Base-by-base conservation (phyloP, 1,139 yeast species). In the Scheffersomyces insectosa region DNA sequence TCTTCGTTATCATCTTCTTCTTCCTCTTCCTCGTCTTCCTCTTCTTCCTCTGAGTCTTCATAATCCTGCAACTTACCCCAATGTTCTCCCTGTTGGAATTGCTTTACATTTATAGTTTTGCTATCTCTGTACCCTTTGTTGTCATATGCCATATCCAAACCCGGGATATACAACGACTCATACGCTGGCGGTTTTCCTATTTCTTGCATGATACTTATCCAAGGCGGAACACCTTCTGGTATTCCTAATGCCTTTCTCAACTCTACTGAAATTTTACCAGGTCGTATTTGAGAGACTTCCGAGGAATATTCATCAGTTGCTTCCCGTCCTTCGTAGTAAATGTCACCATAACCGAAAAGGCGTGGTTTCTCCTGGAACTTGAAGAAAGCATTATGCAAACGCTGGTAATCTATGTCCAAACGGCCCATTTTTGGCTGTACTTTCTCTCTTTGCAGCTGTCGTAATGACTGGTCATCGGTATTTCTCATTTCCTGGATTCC, bases 351-450 rank as follows among this genome's bases (percentile, higher is more conserved):
- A 2, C 71, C 73, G 28, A 79, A 75, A 42, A 90, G 52, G 39
- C 76, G 70, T 0, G 98, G 98, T 54, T 82, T 84, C 30, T 85
- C 77, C 56, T 88, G 95, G 54, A 77, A 72, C 58, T 85, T 84
- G 75, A 88, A 93, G 57, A 93, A 91, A 0, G 97, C 96, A 59
- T 88, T 87, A 57, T 90, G 83, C 25, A 93, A 65, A 52, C 84
- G 86, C 48, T 80, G 85, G 60, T 87, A 91, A 62, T 93, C 98
- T 30, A 93, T 79, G 63, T 93, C 99, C 25, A 93, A 66, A 44
- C 83, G 75, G 1, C 96, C 96, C 81, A 89, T 73, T 60, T 88
- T 89, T 0, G 97, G 97, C 60, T 89, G 97, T 0, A 91, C 95
- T 42, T 87, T 75, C 45, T 88, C 95, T 48, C 98, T 73, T 61